Evolutionary conservation across 2,329 filamentous ascomycete genomes (phyloP).

Genomic region (Penicillium sp.): DNA sequence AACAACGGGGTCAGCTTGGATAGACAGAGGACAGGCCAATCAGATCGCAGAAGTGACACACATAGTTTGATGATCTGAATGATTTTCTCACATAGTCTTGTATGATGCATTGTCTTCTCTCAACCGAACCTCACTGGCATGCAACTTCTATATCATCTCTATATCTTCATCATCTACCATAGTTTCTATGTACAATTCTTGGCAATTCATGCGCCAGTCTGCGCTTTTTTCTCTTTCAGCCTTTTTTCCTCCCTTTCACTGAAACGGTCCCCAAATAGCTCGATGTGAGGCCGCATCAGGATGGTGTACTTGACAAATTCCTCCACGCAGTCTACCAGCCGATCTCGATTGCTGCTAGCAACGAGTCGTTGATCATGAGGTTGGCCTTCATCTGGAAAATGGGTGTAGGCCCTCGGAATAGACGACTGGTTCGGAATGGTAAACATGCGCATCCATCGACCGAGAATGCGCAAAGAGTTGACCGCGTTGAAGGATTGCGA

Average conservation of each 20-base stretch:
- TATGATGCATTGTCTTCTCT: no score
- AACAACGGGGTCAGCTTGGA: not conserved
- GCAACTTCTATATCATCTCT: no score
- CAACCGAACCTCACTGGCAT: no score
- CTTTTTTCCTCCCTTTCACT: constrained; percentile 53
- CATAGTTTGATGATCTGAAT: constrained; percentile 1
- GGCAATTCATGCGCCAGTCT: constrained; percentile 1
- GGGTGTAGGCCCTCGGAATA: constrained; percentile 61
- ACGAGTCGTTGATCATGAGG: constrained; percentile 52
- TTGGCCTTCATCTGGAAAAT: constrained; percentile 54
- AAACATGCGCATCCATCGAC: constrained; percentile 70
- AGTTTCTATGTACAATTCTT: no score
- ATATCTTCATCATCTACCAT: no score
- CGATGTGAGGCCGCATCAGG: constrained; percentile 60
- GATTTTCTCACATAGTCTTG: no score
- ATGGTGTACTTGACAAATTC: constrained; percentile 69
- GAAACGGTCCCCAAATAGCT: constrained; percentile 60
- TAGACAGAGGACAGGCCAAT: constrained; percentile 1
- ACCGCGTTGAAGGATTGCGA: constrained; percentile 67
- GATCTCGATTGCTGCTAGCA: constrained; percentile 56
- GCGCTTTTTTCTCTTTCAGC: constrained; percentile 20
- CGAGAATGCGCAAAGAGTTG: constrained; percentile 62
- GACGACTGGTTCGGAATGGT: constrained; percentile 64
- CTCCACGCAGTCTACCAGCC: constrained; percentile 66
- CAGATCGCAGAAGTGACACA: constrained; percentile 2